Conservation (phyloP, 805 yeast genomes). For the Cyberlindnera bimundalis region DNA sequence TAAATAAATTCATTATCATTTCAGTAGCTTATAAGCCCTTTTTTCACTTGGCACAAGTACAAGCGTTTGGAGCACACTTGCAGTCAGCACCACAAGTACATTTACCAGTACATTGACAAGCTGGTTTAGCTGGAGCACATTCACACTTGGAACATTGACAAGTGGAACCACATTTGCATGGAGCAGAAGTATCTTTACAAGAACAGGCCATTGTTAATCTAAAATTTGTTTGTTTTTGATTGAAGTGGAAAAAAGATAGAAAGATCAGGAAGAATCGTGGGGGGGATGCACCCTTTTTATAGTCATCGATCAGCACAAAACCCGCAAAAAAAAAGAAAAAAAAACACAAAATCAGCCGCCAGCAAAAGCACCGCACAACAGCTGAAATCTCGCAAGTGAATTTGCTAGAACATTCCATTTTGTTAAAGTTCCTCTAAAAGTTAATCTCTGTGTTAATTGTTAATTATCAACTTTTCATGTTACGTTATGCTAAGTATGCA, state of each 20-base stretch:
- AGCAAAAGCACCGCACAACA: not conserved
- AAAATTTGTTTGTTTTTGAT: not conserved
- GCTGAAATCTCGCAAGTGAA: no score
- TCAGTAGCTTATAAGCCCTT: not conserved
- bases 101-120: conserved; percentile 8
- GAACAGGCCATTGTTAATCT: conserved; percentile 8
- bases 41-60: conserved; percentile 9
- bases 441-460: no score
- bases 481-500: no score
- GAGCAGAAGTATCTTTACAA: conserved; percentile 6
- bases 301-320: conserved; percentile 2
- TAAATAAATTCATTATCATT: no score
- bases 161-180: conserved; percentile 8
- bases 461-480: no score
- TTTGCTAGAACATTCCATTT: no score
- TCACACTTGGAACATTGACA: conserved; percentile 9
- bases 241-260: not conserved
- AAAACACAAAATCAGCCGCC: not conserved
- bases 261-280: not conserved
- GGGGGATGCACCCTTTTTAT: not conserved
- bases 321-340: conserved; percentile 4
- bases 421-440: no score
- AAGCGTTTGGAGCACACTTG: conserved; percentile 12
- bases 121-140: conserved; percentile 11
- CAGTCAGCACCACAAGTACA: conserved; percentile 11